Conservation (phyloP, 2,329 filamentous ascomycete genomes). For the Acrocalymma vagum region DNA sequence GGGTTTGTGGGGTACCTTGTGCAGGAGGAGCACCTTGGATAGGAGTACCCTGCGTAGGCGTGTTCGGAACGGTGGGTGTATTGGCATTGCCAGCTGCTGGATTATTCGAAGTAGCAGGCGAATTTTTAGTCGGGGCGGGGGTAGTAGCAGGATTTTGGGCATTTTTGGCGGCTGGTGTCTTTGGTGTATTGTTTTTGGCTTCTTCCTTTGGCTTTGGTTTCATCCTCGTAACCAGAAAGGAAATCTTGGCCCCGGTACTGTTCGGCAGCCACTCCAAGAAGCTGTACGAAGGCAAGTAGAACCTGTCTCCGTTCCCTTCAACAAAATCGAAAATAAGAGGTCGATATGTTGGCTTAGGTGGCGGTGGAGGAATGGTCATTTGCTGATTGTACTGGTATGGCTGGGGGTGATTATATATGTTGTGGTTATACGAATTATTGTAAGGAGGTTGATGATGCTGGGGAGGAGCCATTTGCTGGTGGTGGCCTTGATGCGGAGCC, state of each 20-base stretch:
- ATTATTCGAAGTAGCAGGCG: conserved; percentile 3
- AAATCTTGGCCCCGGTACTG: conserved; percentile 72
- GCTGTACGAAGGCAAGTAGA: conserved; percentile 80
- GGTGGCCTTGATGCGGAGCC: conserved; percentile 19
- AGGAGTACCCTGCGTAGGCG: conserved; percentile 16
- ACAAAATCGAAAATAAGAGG: conserved; percentile 49
- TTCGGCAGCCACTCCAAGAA: conserved; percentile 74
- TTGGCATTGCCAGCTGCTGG: conserved; percentile 13
- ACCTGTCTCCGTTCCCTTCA: conserved; percentile 70
- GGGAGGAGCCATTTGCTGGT: conserved; percentile 26
- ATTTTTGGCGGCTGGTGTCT: conserved; percentile 33
- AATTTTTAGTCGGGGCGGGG: conserved; percentile 2
- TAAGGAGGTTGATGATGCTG: conserved; percentile 29
- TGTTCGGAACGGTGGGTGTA: conserved; percentile 2
- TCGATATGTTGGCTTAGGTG: conserved; percentile 53
- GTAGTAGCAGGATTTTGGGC: conserved; percentile 6
- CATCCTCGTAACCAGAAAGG: conserved; percentile 79
- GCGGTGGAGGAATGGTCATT: conserved; percentile 47
- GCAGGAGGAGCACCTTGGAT: conserved; percentile 18
- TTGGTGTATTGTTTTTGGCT: conserved; percentile 31
- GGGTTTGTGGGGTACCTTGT: too few relatives aligned
- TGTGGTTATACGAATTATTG: conserved; percentile 17
- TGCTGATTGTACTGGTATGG: conserved; percentile 34
- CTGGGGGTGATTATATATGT: conserved; percentile 26
- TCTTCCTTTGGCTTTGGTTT: conserved; percentile 56